phyloP scores from a whole-genome alignment of 2,329 filamentous ascomycete species.

The Diplocarpon rosae region DNA sequence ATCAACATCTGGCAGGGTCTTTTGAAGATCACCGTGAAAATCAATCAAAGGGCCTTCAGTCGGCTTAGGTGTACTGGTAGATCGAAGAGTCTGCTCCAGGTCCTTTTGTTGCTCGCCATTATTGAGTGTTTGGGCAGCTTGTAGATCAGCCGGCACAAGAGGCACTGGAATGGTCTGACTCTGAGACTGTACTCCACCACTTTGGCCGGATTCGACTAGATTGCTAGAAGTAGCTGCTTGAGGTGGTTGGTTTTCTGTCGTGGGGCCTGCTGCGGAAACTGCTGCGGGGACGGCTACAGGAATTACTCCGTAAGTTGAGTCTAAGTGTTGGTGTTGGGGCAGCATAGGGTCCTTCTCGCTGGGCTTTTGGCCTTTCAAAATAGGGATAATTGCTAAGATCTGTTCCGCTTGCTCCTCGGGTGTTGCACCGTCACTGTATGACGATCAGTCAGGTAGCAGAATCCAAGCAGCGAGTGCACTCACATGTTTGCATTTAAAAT shows the following conservation, averaged over 20 bases:
- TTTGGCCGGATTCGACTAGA: not conserved
- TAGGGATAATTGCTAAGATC: constrained; percentile 75
- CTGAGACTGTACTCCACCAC: not conserved
- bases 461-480: constrained; percentile 24
- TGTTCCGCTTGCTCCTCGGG: constrained; percentile 66
- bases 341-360: constrained; percentile 44
- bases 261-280: not conserved
- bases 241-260: constrained; percentile 4
- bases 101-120: constrained; percentile 22
- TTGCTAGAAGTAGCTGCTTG: constrained; percentile 1
- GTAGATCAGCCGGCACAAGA: constrained; percentile 17
- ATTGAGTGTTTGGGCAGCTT: constrained; percentile 20
- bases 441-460: constrained; percentile 4
- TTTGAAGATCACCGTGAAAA: constrained; percentile 44
- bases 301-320: not conserved
- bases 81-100: constrained; percentile 20
- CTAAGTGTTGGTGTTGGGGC: constrained; percentile 27
- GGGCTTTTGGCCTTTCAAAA: constrained; percentile 62
- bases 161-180: constrained; percentile 3
- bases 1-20: constrained; percentile 32
- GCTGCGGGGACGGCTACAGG: not conserved
- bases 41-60: constrained; percentile 31
- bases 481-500: constrained; percentile 83
- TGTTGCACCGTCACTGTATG: constrained; percentile 46
- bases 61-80: constrained; percentile 16